These are phyloP conservation scores for Strigomonas oncopelti DNA, from an alignment of 208 protist genomes.

Conservation along the genomic window DNA sequence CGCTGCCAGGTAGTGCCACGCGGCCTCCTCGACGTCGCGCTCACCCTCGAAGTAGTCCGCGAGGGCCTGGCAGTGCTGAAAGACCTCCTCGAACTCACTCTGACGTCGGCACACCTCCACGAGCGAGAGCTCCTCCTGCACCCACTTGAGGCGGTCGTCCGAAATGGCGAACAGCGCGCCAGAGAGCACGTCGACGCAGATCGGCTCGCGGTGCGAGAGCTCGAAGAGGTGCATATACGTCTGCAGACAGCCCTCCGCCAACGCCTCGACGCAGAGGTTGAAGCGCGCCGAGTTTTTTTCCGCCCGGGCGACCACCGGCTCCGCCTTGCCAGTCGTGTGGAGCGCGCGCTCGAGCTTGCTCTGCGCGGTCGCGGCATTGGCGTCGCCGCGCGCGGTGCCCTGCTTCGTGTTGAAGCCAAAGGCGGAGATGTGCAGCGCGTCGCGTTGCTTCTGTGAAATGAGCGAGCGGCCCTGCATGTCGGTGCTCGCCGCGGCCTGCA, in stretches of 20 bases:
- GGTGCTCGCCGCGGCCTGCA: background rate
- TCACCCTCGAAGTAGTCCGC: conserved; percentile 84
- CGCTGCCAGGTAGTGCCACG: conserved; percentile 64
- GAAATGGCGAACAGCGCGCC: conserved; percentile 68
- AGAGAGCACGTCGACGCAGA: conserved; percentile 83
- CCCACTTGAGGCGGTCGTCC: conserved; percentile 68
- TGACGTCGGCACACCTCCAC: conserved; percentile 79
- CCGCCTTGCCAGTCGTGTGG: conserved; percentile 22
- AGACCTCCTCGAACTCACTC: conserved; percentile 76
- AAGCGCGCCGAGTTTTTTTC: conserved; percentile 74
- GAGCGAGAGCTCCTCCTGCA: conserved; percentile 68
- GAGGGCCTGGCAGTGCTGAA: conserved; percentile 48
- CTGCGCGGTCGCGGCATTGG: background rate
- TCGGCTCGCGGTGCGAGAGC: conserved; percentile 77
- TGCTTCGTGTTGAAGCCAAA: conserved; percentile 45
- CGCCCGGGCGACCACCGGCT: conserved; percentile 43
- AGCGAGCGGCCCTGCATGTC: conserved; percentile 12
- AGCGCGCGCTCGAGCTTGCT: conserved; percentile 14
- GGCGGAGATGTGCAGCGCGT: conserved; percentile 38
- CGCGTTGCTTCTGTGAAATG: conserved; percentile 40
- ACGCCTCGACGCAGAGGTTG: conserved; percentile 78
- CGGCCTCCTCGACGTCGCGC: conserved; percentile 70
- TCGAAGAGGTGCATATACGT: conserved; percentile 83
- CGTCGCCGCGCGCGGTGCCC: conserved; percentile 3
- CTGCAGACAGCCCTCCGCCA: conserved; percentile 74